Conservation (phyloP, 2,329 filamentous ascomycete genomes). For the Aspergillus vadensis region DNA sequence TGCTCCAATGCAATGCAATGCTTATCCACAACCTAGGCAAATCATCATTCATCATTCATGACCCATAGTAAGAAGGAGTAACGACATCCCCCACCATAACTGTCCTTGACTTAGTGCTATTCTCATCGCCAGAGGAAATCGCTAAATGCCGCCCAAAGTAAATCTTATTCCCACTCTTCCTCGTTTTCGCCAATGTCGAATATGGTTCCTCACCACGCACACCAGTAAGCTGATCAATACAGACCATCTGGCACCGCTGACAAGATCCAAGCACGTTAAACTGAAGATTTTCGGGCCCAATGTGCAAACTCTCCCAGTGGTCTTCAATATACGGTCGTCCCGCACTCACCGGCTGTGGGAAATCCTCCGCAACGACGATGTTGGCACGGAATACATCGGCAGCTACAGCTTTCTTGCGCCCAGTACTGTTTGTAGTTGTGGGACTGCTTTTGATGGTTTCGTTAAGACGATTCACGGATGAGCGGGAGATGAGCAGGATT, state of each 20-base stretch:
- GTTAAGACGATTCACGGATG: slow-evolving; percentile 79
- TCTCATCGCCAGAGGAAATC: slow-evolving; percentile 33
- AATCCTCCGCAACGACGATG: slow-evolving; percentile 67
- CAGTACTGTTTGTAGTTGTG: slow-evolving; percentile 18
- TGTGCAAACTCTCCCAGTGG: slow-evolving; percentile 67
- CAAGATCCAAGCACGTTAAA: slow-evolving; percentile 76
- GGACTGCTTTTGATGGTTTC: slow-evolving; percentile 62
- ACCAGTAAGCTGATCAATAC: slow-evolving; percentile 82
- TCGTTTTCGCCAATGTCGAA: slow-evolving; percentile 81
- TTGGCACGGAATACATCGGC: slow-evolving; percentile 86
- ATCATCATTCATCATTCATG: slow-evolving; percentile 12
- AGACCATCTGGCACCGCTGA: slow-evolving; percentile 93
- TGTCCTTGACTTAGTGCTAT: slow-evolving; percentile 23
- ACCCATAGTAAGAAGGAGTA: slow-evolving; percentile 29
- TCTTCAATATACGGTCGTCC: slow-evolving; percentile 77
- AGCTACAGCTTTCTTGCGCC: slow-evolving; percentile 57
- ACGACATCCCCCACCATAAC: slow-evolving; percentile 47
- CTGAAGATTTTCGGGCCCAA: slow-evolving; percentile 53
- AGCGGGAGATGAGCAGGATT: slow-evolving; percentile 78
- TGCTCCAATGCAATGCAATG: not conserved
- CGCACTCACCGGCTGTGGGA: slow-evolving; percentile 44
- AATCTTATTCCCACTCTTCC: slow-evolving; percentile 79
- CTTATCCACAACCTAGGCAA: not conserved
- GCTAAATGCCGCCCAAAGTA: slow-evolving; percentile 81
- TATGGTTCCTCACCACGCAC: slow-evolving; percentile 82